These are phyloP conservation scores for Fusarium poae DNA, from an alignment of 2,329 filamentous ascomycete species.

Conservation along the genomic window DNA sequence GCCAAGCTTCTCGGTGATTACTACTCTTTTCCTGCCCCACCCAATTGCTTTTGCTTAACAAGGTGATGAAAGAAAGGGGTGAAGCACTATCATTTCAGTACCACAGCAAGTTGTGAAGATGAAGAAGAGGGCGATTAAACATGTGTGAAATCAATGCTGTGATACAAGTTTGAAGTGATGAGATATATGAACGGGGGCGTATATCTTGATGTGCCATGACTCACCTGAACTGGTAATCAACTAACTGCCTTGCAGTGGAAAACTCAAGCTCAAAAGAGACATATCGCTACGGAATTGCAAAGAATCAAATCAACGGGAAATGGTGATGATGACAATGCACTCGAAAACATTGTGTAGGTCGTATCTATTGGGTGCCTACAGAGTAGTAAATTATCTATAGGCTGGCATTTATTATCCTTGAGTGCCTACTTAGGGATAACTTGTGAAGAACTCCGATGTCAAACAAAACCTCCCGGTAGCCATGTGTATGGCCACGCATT, in stretches of 20 bases:
- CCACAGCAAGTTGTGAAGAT: neutral
- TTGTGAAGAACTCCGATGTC: neutral
- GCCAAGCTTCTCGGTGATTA: slow-evolving; percentile 32
- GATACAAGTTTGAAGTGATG: neutral
- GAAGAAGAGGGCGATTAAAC: neutral
- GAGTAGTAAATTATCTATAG: neutral
- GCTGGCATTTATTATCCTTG: neutral
- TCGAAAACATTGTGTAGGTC: neutral
- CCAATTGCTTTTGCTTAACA: slow-evolving; percentile 8
- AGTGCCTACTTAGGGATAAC: neutral
- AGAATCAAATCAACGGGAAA: neutral
- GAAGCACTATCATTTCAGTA: neutral
- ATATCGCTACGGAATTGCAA: neutral
- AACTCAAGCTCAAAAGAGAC: neutral
- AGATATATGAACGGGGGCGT: neutral
- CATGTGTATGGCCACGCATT: neutral
- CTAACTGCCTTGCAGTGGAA: neutral
- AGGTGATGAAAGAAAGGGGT: slow-evolving; percentile 26
- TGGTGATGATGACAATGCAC: neutral
- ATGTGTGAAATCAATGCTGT: slow-evolving; percentile 5
- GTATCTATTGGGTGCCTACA: neutral
- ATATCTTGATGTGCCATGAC: neutral
- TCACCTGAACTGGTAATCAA: neutral
- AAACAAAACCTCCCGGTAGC: neutral
- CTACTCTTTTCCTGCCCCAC: slow-evolving; percentile 30